Percentiles rank a stretch among this genome's conserved stretches.
Conservation (phyloP, 1,284 basidiomycete species). For the Naganishia cerealis region DNA sequence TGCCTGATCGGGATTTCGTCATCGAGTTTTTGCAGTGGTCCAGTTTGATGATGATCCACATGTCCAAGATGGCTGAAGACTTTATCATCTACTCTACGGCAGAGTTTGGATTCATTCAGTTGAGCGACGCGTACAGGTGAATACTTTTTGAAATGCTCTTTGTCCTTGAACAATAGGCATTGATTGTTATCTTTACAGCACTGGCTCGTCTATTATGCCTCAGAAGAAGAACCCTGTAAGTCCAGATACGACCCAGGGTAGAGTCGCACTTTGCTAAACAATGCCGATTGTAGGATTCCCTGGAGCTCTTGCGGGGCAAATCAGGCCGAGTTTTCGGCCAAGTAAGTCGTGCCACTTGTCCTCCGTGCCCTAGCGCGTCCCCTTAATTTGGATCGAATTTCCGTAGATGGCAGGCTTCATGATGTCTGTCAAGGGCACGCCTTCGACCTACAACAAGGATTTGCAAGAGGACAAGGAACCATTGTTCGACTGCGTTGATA, state of each 20-base stretch:
- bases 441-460: constrained; percentile 99
- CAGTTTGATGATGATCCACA: constrained; percentile 85
- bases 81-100: constrained; percentile 94
- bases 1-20: constrained; percentile 94
- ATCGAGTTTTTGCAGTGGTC: constrained; percentile 97
- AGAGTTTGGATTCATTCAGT: constrained; percentile 90
- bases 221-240: constrained; percentile 91
- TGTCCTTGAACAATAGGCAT: not conserved
- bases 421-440: constrained; percentile 95
- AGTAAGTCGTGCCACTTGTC: constrained; percentile 55
- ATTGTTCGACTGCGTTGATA: constrained; percentile 90
- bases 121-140: constrained; percentile 94
- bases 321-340: constrained; percentile 91
- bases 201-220: constrained; percentile 98
- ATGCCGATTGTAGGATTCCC: constrained; percentile 63
- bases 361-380: not conserved
- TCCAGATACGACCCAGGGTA: not conserved
- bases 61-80: constrained; percentile 93
- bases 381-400: not conserved
- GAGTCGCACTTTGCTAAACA: not conserved
- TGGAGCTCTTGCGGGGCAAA: constrained; percentile 93
- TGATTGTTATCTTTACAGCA: constrained; percentile 59
- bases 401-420: constrained; percentile 91
- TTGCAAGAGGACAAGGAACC: constrained; percentile 98
- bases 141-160: constrained; percentile 30